A percentile compares a stretch with the other conserved stretches of the same genome.
phyloP scores from a whole-genome alignment of 768 basidiomycete species.

The Dacryopinax spathularia region DNA sequence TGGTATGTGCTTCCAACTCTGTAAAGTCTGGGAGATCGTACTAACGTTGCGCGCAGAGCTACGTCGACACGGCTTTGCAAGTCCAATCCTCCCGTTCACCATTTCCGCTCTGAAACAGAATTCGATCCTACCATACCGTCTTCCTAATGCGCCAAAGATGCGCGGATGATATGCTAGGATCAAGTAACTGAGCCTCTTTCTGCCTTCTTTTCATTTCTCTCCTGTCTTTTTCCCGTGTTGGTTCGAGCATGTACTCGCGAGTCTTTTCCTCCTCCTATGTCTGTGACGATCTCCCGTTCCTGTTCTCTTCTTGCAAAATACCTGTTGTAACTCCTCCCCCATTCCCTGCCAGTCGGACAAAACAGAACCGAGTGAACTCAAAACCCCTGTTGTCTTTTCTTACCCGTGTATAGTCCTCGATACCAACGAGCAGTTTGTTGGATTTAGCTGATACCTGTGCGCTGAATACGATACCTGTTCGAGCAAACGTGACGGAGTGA shows the following conservation, averaged over 20 bases:
- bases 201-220: background rate
- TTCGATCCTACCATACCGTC: conserved; percentile 2
- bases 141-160: background rate
- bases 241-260: background rate
- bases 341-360: background rate
- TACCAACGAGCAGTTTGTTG: background rate
- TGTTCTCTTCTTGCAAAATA: background rate
- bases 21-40: no score
- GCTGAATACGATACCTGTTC: background rate
- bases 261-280: background rate
- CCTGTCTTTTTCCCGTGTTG: background rate
- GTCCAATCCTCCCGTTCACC: background rate
- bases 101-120: background rate
- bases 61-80: background rate
- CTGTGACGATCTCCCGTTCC: no score
- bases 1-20: background rate
- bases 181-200: background rate
- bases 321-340: background rate
- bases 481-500: background rate
- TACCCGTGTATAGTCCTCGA: background rate
- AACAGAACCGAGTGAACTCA: no score
- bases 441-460: background rate
- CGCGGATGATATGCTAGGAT: conserved; percentile 1
- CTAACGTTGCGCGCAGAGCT: no score
- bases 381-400: background rate